Percentiles rank a stretch among this genome's conserved stretches.
Conservation (phyloP, 192 early-diverging fungal species). For the Gaertneriomyces sp. region DNA sequence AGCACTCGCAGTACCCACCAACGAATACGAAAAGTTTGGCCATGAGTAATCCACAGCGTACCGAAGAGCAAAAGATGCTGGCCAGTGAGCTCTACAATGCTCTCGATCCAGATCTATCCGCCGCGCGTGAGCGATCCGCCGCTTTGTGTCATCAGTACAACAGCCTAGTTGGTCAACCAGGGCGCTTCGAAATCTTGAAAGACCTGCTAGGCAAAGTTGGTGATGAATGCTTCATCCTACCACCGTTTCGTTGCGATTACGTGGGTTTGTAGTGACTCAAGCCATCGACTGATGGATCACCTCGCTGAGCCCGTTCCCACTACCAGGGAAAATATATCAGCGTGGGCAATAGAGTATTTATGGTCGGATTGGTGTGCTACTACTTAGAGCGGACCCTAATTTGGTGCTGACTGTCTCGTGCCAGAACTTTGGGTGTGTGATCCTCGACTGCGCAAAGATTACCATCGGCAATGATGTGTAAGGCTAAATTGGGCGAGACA, state of each 20-base stretch:
- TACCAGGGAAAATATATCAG: constrained; percentile 64
- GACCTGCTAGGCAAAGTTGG: constrained; percentile 58
- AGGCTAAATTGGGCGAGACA: not conserved
- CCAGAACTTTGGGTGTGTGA: constrained; percentile 64
- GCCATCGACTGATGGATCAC: not conserved
- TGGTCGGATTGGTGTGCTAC: constrained; percentile 29
- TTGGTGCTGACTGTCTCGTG: not conserved
- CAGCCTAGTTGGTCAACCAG: constrained; percentile 20
- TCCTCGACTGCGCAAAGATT: constrained; percentile 74
- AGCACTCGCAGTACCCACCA: no score
- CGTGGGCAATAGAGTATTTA: constrained; percentile 70
- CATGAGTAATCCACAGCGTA: constrained; percentile 1
- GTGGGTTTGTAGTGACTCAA: constrained; percentile 24
- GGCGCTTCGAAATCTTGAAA: constrained; percentile 27
- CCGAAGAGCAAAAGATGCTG: constrained; percentile 65
- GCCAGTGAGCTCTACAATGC: constrained; percentile 56
- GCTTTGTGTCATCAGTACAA: constrained; percentile 34
- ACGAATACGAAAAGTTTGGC: no score
- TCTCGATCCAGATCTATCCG: constrained; percentile 50
- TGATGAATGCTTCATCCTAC: constrained; percentile 57
- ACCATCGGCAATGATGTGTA: constrained; percentile 74
- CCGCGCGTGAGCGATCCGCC: constrained; percentile 28
- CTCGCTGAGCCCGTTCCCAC: not conserved
- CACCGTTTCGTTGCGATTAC: constrained; percentile 74
- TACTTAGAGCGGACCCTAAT: not conserved